Base-by-base conservation (phyloP, 768 basidiomycete genomes). In the Melanogaster broomeanus region DNA sequence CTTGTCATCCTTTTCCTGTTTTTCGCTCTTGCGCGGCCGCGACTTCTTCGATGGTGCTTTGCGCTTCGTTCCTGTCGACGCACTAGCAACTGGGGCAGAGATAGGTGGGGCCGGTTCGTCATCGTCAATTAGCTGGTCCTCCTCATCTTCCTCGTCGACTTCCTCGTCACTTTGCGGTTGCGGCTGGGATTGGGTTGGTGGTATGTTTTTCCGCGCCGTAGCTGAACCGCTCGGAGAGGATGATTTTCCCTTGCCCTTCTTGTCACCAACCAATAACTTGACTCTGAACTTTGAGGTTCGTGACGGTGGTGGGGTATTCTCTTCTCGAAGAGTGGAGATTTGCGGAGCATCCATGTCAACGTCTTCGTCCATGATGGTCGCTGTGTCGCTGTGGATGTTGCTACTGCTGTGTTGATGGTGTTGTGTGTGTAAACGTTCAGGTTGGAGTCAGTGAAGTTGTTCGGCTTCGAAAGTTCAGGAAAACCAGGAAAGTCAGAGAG, bases 91-190 rank as follows among this genome's bases (percentile, higher is more conserved):
- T 16, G 65, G 58, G 2, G 62, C 60, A 52, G 69, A 64, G 53
- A 66, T 54, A 37, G 62, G 50, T 19, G 66, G 61, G 18, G 69
- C 47, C 19, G 58, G 61, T 45, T 63, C 76, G 39, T 76, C 85
- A 52, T 88, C 88, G 67, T 91, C 88, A 58, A 90, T 85, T 57
- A 90, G 79, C 59, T 90, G 83, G 72, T 91, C 88, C 70, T 89
- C 87, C 65, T 88, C 87, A 0, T 79, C 79, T 28, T 87, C 85
- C 8, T 81, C 84, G 11, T 79, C 80, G 15, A 76, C 80, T 30
- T 84, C 84, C 21, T 82, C 81, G 13, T 75, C 78, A 40, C 63
- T 56, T 21, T 45, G 58, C 18, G 53, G 31, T 9, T 19, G 72
- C 25, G 61, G 55, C 48, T 62, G 57, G 5, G 52, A 48, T 28